Conservation (phyloP, 148 eudicot genomes). For the Chenopodium quinoa region DNA sequence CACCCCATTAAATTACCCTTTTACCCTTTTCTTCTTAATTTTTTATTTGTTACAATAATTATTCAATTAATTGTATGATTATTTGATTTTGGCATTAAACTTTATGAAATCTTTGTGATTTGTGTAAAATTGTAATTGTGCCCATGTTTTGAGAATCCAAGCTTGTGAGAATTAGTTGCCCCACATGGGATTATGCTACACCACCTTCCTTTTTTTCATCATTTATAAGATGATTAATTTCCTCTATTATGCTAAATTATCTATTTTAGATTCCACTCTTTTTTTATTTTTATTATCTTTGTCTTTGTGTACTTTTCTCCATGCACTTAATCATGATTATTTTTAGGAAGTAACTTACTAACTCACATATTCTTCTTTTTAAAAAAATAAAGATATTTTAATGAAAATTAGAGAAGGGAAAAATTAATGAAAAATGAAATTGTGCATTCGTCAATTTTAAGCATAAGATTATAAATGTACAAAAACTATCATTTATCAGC, state of each 20-base stretch:
- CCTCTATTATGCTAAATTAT: not conserved
- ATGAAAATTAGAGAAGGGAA: too few relatives aligned
- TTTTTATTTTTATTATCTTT: not conserved
- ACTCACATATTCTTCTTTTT: too few relatives aligned
- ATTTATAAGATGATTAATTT: slow-evolving; percentile 24
- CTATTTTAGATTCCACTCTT: not conserved
- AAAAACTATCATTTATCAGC: too few relatives aligned
- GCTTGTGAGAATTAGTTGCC: slow-evolving; percentile 23
- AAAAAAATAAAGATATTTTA: too few relatives aligned
- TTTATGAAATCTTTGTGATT: slow-evolving; percentile 3
- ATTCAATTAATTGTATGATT: not conserved
- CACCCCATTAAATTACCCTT: not conserved
- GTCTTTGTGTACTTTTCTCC: not conserved
- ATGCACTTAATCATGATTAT: not conserved
- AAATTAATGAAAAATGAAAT: too few relatives aligned
- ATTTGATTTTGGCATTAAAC: not conserved
- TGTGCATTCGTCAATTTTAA: too few relatives aligned
- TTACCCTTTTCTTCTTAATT: not conserved
- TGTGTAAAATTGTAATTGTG: slow-evolving; percentile 10
- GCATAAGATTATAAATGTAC: too few relatives aligned
- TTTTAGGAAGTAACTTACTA: too few relatives aligned
- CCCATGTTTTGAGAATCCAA: slow-evolving; percentile 27
- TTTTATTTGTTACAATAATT: not conserved
- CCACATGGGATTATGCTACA: slow-evolving; percentile 37
- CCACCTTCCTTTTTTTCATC: slow-evolving; percentile 23